Percentiles rank a stretch among this genome's conserved stretches.
These are phyloP conservation scores for Globisporangium apiculatum DNA, from an alignment of 352 stramenopile species.

Conservation along the genomic window DNA sequence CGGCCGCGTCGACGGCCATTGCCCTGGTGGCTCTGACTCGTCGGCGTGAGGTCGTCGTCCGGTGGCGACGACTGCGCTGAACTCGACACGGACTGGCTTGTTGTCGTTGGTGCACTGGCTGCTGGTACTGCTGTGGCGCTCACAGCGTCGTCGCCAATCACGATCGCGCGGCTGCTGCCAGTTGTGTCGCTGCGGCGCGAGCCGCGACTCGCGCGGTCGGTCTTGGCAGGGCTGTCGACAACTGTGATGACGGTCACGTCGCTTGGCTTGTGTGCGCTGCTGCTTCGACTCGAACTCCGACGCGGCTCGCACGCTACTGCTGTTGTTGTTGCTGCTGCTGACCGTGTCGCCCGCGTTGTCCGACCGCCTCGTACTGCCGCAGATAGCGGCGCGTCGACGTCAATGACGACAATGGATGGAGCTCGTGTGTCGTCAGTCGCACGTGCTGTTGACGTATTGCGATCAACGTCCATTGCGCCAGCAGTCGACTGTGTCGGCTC, in stretches of 20 bases:
- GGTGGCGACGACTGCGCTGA: neutral
- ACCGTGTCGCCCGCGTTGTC: neutral
- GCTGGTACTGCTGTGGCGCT: neutral
- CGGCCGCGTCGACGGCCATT: slow-evolving; percentile 9
- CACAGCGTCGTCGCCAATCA: neutral
- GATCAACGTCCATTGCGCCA: neutral
- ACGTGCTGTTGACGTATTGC: neutral
- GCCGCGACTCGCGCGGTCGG: too few species aligned
- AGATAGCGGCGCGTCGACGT: neutral
- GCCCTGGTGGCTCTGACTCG: neutral
- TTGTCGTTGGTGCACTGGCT: neutral
- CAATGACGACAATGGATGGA: neutral
- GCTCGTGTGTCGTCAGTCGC: neutral
- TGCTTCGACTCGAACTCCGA: too few species aligned
- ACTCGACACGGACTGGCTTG: neutral
- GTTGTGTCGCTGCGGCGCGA: neutral
- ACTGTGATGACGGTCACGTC: too few species aligned
- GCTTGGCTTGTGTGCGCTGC: too few species aligned
- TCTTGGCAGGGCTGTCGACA: too few species aligned
- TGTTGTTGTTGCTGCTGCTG: neutral
- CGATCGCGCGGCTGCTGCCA: neutral
- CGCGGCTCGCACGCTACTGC: neutral
- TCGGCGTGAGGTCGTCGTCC: neutral
- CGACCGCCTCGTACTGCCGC: too few species aligned
- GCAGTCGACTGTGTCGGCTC: neutral